phyloP scores from a whole-genome alignment of 2,329 filamentous ascomycete species.

The Camillea tinctor region DNA sequence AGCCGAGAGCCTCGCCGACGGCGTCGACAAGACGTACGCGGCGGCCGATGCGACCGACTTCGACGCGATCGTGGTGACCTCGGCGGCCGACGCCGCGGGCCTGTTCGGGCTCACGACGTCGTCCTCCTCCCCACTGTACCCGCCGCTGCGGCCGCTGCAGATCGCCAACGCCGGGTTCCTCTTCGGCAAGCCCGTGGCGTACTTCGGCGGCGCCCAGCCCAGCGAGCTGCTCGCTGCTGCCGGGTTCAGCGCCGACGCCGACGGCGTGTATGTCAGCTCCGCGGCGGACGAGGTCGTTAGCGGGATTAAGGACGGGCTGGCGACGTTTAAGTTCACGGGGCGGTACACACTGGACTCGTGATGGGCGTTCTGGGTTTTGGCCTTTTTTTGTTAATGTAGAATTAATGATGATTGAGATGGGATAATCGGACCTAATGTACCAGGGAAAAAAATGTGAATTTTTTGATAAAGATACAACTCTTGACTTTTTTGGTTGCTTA shows the following conservation, averaged over 20 bases:
- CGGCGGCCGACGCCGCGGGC: constrained; percentile 45
- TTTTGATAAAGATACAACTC: no score
- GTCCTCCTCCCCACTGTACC: constrained; percentile 55
- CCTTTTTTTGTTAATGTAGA: not conserved
- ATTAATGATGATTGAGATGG: no score
- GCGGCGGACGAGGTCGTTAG: constrained; percentile 40
- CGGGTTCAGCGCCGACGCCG: constrained; percentile 40
- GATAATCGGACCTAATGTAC: no score
- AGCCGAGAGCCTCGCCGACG: constrained; percentile 53
- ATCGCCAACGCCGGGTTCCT: constrained; percentile 62
- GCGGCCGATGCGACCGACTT: constrained; percentile 61
- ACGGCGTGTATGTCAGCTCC: constrained; percentile 41
- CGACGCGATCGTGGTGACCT: constrained; percentile 60
- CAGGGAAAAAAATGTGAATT: no score
- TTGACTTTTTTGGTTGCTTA: no score
- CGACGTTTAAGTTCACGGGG: constrained; percentile 64
- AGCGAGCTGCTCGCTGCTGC: constrained; percentile 37
- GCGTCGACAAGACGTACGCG: constrained; percentile 64
- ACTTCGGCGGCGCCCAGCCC: constrained; percentile 44
- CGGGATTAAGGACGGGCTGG: constrained; percentile 57
- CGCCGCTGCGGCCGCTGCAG: constrained; percentile 60
- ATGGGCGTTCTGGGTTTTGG: no score
- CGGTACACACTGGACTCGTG: constrained; percentile 57
- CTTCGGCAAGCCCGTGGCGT: constrained; percentile 69
- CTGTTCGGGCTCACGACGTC: constrained; percentile 46